A percentile compares a stretch with the other conserved stretches of the same genome.
Evolutionary conservation across 805 yeast genomes (phyloP).

Genomic region (Barnettozyma sp.): DNA sequence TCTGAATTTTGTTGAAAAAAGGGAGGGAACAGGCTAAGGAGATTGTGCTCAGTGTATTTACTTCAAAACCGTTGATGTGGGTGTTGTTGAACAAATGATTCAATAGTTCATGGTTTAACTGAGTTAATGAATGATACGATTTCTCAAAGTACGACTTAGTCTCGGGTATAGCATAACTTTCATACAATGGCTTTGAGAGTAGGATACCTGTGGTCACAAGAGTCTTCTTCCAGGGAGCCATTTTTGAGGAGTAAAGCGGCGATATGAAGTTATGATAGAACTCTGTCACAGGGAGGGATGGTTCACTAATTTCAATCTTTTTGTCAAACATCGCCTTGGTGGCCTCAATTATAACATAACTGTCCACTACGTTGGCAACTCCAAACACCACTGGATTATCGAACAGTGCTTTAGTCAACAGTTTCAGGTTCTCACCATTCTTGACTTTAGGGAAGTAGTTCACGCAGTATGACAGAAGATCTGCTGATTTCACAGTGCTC

Average conservation of each 20-base stretch:
- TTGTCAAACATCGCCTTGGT: conserved; percentile 38
- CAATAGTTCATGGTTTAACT: conserved; percentile 29
- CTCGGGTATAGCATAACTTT: conserved; percentile 27
- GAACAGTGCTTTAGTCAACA: conserved; percentile 35
- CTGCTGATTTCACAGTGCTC: conserved; percentile 6
- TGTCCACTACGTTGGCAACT: conserved; percentile 16
- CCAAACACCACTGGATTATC: conserved; percentile 30
- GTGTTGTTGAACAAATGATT: conserved; percentile 6
- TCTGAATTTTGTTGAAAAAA: conserved; percentile 15
- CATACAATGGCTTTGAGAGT: conserved; percentile 30
- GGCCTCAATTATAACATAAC: conserved; percentile 40
- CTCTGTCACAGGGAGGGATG: conserved; percentile 33
- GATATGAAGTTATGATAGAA: conserved; percentile 32
- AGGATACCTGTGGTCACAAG: conserved; percentile 38
- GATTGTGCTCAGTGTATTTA: conserved; percentile 13
- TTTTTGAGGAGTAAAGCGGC: conserved; percentile 29
- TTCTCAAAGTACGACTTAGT: conserved; percentile 30
- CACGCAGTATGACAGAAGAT: conserved; percentile 33
- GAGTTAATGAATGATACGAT: conserved; percentile 28
- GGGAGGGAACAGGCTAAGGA: conserved; percentile 19
- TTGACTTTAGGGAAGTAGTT: conserved; percentile 41
- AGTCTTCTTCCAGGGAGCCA: conserved; percentile 36
- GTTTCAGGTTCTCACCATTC: conserved; percentile 34
- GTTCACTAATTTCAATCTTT: conserved; percentile 38
- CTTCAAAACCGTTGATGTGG: conserved; percentile 20